A percentile compares a stretch with the other conserved stretches of the same genome.
Evolutionary conservation across 805 yeast species (phyloP).

Genomic region (Saccharomycopsis capsularis): DNA sequence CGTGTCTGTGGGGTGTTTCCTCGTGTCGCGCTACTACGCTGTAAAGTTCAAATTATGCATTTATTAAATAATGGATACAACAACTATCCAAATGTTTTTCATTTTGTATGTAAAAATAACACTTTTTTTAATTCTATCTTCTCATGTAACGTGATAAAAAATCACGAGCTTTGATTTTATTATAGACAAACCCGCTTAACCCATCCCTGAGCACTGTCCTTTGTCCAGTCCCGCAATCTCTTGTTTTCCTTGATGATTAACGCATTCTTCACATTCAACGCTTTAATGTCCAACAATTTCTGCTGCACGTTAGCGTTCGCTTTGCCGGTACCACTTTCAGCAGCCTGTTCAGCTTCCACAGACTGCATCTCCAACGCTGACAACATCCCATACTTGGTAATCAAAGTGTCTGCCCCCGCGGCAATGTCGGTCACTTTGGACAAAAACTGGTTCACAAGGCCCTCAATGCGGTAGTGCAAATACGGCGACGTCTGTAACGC

Average conservation of each 20-base stretch:
- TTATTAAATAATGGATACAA: too few relatives aligned
- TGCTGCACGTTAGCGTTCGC: slow-evolving; percentile 26
- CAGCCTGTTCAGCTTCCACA: not conserved
- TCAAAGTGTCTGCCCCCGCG: slow-evolving; percentile 49
- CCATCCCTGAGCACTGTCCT: slow-evolving; percentile 39
- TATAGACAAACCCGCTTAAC: slow-evolving; percentile 36
- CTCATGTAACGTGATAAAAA: too few relatives aligned
- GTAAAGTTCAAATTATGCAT: slow-evolving; percentile 26
- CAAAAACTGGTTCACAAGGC: slow-evolving; percentile 36
- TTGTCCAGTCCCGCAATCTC: slow-evolving; percentile 57
- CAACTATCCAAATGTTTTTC: too few relatives aligned
- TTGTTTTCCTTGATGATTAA: slow-evolving; percentile 40
- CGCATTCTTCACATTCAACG: slow-evolving; percentile 40
- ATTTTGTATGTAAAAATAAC: too few relatives aligned
- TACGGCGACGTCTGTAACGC: slow-evolving; percentile 49
- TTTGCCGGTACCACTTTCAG: not conserved
- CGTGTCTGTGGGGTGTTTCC: slow-evolving; percentile 35
- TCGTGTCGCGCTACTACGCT: slow-evolving; percentile 37
- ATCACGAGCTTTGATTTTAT: too few relatives aligned
- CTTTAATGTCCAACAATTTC: slow-evolving; percentile 37
- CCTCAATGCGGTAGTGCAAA: slow-evolving; percentile 34
- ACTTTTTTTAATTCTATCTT: too few relatives aligned
- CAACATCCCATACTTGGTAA: slow-evolving; percentile 50
- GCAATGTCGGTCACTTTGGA: slow-evolving; percentile 45
- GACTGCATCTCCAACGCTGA: slow-evolving; percentile 23